Base-by-base conservation (phyloP, 495 filamentous ascomycete species). In the Neurospora sublineolata region DNA sequence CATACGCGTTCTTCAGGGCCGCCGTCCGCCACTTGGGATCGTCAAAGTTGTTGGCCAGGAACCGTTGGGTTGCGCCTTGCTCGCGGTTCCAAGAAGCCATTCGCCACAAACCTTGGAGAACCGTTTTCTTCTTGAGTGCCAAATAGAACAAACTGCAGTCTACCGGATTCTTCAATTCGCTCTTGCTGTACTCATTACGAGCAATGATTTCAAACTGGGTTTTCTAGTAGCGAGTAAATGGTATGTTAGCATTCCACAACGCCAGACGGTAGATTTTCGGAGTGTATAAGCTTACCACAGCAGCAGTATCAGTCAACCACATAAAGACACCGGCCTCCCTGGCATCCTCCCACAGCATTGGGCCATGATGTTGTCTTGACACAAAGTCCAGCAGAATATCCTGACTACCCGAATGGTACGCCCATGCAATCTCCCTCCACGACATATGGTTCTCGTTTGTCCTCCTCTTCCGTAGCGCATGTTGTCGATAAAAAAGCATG, bases 351-450 rank as follows among this genome's bases (percentile, higher is more conserved):
- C 95, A 99, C 12, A 90, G 82, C 83, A 97, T 83, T 71, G 88
- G 88, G 0, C 89, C 89, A 74, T 92, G 88, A 79, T 90, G 92
- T 73, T 95, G 93, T 20, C 86, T 83, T 9, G 89, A 91, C n/a
- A 97, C 91, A 72, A 97, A 87, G 78, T 97, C 94, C 1, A 93
- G 82, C 9, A 99, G 83, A 52, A 98, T 95, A 78, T 98, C 96
- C 80, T 99, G 95, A 70, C 92, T 97, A 16, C 82, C 86, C 73
- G 93, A 97, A 79, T 97, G 93, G 75, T 91, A 94, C 27, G 94
- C 96, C 94, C 94, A 98, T 67, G 91, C 90, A 71, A 97, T 94
- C 76, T 97, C 94, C 79, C 96, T 85, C 93, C 94, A 99, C 5
- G 92, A 91, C 74, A 97, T 88, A 23, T 88, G 84, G 7, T 89